Conservation (phyloP, 768 basidiomycete species). For the Rhizopogon vinicolor region DNA sequence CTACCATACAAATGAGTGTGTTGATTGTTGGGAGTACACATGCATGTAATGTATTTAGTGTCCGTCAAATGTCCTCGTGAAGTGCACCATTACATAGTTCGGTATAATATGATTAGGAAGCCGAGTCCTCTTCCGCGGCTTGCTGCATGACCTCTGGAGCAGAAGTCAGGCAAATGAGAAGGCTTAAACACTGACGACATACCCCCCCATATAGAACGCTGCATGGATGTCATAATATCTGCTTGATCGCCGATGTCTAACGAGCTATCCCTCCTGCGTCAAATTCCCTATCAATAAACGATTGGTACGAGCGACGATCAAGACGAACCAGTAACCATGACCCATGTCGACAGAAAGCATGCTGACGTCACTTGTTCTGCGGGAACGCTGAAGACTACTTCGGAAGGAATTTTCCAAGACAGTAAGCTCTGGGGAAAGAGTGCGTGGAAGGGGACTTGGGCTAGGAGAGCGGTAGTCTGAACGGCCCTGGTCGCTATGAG, state of each 20-base stretch:
- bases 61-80: constrained; percentile 6
- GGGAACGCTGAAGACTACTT: constrained; percentile 48
- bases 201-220: constrained; percentile 74
- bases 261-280: constrained; percentile 10
- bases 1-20: constrained; percentile 12
- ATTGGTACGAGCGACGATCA: not conserved
- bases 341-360: constrained; percentile 51
- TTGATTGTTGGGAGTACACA: constrained; percentile 11
- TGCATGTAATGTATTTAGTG: constrained; percentile 4
- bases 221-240: constrained; percentile 52
- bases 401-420: constrained; percentile 36
- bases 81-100: constrained; percentile 5
- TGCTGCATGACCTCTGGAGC: constrained; percentile 39
- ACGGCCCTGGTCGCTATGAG: constrained; percentile 8
- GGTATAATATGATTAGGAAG: constrained; percentile 9
- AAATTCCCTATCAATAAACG: not conserved
- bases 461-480: constrained; percentile 3
- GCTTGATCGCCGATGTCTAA: constrained; percentile 11
- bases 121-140: constrained; percentile 39
- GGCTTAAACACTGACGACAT: constrained; percentile 16
- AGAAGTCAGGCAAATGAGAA: not conserved
- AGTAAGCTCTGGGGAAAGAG: constrained; percentile 13
- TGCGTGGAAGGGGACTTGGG: constrained; percentile 6
- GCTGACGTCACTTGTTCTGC: constrained; percentile 56
- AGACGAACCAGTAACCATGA: constrained; percentile 44